phyloP scores from a whole-genome alignment of 441 rosid genomes.

The Euphorbia schlechtendalii region DNA sequence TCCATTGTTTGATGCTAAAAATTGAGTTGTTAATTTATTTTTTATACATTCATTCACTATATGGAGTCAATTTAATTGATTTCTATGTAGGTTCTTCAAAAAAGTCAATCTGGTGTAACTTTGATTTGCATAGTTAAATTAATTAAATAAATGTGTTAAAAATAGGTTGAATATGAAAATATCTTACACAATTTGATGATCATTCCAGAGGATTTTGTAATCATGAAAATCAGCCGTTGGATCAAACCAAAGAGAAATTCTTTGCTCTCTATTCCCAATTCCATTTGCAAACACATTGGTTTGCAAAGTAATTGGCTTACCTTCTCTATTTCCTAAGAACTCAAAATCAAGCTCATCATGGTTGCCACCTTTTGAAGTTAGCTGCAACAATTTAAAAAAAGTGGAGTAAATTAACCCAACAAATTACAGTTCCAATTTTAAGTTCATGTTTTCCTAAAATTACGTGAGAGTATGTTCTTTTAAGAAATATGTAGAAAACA shows the following conservation, averaged over 20 bases:
- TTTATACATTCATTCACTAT: too few species aligned
- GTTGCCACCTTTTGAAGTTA: conserved; percentile 35
- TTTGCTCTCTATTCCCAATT: conserved; percentile 53
- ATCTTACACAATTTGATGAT: conserved; percentile 58
- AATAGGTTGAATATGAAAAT: background rate
- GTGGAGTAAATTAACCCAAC: background rate
- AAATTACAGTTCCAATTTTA: too few species aligned
- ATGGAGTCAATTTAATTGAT: too few species aligned
- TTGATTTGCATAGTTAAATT: too few species aligned
- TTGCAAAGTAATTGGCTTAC: conserved; percentile 51
- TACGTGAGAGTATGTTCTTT: too few species aligned
- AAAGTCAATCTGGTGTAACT: too few species aligned
- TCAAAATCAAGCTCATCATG: conserved; percentile 80
- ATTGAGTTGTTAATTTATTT: too few species aligned
- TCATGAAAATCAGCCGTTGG: conserved; percentile 54
- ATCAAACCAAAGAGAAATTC: conserved; percentile 65
- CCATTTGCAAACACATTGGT: conserved; percentile 65
- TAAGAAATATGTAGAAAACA: too few species aligned
- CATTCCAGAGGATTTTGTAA: conserved; percentile 65
- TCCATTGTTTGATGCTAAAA: too few species aligned
- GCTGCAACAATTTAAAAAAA: conserved; percentile 24
- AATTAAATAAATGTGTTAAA: too few species aligned
- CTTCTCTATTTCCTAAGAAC: conserved; percentile 63
- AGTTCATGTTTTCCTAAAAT: too few species aligned
- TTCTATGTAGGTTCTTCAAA: too few species aligned